These are phyloP conservation scores for Polychytrium aggregatum DNA, from an alignment of 192 early-diverging fungal species.

Conservation along the genomic window DNA sequence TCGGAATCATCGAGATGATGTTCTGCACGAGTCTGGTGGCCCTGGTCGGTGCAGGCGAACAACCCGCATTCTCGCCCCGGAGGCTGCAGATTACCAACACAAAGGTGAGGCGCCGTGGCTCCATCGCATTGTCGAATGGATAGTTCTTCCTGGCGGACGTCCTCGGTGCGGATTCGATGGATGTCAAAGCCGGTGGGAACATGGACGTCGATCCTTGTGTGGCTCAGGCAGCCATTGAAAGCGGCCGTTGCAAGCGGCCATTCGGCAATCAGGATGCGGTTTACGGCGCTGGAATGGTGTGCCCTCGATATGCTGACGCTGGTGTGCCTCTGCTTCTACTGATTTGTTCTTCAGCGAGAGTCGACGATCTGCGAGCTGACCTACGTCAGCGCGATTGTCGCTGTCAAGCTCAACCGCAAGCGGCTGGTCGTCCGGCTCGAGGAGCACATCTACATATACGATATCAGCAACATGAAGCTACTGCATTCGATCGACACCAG, in stretches of 20 bases:
- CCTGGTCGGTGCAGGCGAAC: slow-evolving; percentile 86
- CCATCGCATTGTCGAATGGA: slow-evolving; percentile 1
- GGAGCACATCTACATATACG: slow-evolving; percentile 92
- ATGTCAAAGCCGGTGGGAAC: too few relatives aligned
- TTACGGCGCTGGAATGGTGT: not conserved
- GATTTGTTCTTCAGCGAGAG: slow-evolving; percentile 51
- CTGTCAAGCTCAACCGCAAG: slow-evolving; percentile 91
- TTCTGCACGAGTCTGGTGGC: slow-evolving; percentile 96
- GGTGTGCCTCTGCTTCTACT: not conserved
- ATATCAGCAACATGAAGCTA: slow-evolving; percentile 97
- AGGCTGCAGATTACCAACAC: slow-evolving; percentile 93
- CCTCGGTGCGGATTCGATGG: too few relatives aligned
- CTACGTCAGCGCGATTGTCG: slow-evolving; percentile 83
- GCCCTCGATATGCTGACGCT: not conserved
- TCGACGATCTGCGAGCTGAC: slow-evolving; percentile 96
- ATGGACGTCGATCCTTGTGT: too few relatives aligned
- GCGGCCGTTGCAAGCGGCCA: not conserved
- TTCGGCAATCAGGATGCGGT: not conserved
- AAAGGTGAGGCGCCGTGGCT: slow-evolving; percentile 63
- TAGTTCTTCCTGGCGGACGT: too few relatives aligned
- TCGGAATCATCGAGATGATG: slow-evolving; percentile 94
- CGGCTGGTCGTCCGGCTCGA: slow-evolving; percentile 90
- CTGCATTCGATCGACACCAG: slow-evolving; percentile 91
- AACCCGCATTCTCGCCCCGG: slow-evolving; percentile 74
- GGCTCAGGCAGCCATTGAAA: too few relatives aligned